Evolutionary conservation across 1,284 basidiomycete species (phyloP), one percentile per base, ranked within the genome.

Genomic region (Ganoderma lingzhi): DNA sequence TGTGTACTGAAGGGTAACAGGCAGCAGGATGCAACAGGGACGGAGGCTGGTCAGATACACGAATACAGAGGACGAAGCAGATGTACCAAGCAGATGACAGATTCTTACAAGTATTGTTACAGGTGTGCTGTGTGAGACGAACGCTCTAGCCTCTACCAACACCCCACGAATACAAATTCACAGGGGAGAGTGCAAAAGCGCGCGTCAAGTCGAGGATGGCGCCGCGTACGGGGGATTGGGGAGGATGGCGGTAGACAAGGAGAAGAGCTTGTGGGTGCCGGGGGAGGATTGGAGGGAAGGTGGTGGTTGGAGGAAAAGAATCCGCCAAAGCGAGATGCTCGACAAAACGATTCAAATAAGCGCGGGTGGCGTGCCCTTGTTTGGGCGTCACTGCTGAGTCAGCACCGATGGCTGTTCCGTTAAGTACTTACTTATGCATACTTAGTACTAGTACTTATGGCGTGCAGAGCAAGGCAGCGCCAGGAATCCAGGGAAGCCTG

Each of bases 51-150:
- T 78, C 76, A 78, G 77, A 78, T 75, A 77, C 74, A 74, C 74
- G 74, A 66, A 64, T 72, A 65, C 56, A 67, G 66, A 41, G 23
- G 72, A 75, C 68, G 68, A 42, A 15, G 6, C 39, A 23, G 37
- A 61, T 61, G 59, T n/a, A 61, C 41, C 59, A 10, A 61, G 28
- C 39, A 61, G 59, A 66, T 62, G 71, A 70, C 73, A 73, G 73
- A 70, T 41, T 77, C 78, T 79, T 78, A 79, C 78, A 77, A 76
- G 77, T 78, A 77, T 73, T 71, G 75, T 72, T 79, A 78, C 78
- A 79, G 76, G 71, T 70, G 74, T 70, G 63, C 53, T 42, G 63
- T 56, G 51, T 53, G 70, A 71, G 76, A 70, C 72, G 62, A 67
- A 41, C 59, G 41, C 56, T 61, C 39, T 61, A 61, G 59, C 41